These are phyloP conservation scores for Pichia paraexigua DNA, from an alignment of 805 yeast genomes.

Conservation along the genomic window DNA sequence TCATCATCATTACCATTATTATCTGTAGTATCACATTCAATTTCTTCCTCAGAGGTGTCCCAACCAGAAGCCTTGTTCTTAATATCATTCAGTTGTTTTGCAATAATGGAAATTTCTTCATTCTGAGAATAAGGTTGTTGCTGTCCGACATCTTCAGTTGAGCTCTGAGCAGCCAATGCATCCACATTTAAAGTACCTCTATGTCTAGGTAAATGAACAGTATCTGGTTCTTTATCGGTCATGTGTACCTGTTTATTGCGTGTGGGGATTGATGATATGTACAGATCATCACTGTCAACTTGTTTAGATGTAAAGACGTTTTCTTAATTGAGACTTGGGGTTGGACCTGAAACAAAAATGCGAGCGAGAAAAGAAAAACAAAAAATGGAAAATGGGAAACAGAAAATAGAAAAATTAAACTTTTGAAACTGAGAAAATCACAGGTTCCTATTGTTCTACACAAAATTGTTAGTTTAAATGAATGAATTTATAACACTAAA, in stretches of 20 bases:
- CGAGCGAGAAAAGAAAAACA: too few species aligned
- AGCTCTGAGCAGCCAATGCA: conserved; percentile 14
- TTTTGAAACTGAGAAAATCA: too few species aligned
- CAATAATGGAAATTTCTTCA: neutral
- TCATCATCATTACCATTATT: neutral
- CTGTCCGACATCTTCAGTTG: neutral
- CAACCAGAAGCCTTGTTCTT: conserved; percentile 7
- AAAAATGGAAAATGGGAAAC: neutral
- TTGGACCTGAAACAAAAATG: neutral
- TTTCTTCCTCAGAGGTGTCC: conserved; percentile 9
- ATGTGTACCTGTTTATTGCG: neutral
- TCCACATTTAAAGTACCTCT: conserved; percentile 25
- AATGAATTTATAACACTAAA: too few species aligned
- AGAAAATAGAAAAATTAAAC: too few species aligned
- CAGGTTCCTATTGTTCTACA: too few species aligned
- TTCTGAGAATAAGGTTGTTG: neutral
- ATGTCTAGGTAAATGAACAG: conserved; percentile 20
- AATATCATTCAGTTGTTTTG: neutral
- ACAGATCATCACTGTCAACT: too few species aligned
- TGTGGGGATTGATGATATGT: too few species aligned
- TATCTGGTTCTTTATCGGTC: neutral
- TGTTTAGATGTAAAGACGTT: neutral
- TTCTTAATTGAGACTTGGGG: neutral
- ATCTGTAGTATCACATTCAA: neutral
- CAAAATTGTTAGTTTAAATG: too few species aligned